A percentile compares a stretch with the other conserved stretches of the same genome.
These are phyloP conservation scores for Collariella sp. DNA, from an alignment of 495 filamentous ascomycete genomes.

Conservation along the genomic window DNA sequence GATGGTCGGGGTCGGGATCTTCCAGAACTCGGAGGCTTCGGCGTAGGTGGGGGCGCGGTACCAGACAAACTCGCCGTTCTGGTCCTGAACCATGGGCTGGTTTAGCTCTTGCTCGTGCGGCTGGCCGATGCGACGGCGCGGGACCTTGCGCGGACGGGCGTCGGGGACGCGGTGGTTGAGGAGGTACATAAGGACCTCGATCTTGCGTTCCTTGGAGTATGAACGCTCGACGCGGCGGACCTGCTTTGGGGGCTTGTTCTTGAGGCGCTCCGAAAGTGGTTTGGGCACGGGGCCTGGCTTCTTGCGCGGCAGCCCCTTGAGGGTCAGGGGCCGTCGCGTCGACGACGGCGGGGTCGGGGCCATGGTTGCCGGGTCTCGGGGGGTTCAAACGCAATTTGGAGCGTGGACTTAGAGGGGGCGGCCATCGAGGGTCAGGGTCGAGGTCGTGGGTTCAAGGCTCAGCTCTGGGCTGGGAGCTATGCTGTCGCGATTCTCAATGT, in stretches of 20 bases:
- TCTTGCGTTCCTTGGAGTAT: conserved; percentile 22
- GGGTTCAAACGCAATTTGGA: background rate
- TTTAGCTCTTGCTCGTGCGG: conserved; percentile 9
- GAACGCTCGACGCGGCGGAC: conserved; percentile 17
- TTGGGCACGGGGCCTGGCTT: conserved; percentile 17
- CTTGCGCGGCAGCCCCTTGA: conserved; percentile 10
- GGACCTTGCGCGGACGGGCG: background rate
- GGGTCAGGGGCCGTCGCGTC: conserved; percentile 4
- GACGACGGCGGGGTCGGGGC: conserved; percentile 2
- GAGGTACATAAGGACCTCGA: conserved; percentile 24
- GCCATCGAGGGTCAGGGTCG: too few species aligned
- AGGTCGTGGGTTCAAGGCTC: too few species aligned
- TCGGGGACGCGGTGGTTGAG: conserved; percentile 23
- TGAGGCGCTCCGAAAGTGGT: conserved; percentile 14
- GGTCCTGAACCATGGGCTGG: background rate
- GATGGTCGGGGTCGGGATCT: conserved; percentile 22
- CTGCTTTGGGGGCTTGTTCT: conserved; percentile 15
- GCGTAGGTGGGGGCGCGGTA: conserved; percentile 22
- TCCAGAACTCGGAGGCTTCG: conserved; percentile 21
- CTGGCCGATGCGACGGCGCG: conserved; percentile 21
- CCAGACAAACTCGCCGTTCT: conserved; percentile 14
- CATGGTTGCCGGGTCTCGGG: background rate
- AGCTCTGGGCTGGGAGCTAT: too few species aligned
- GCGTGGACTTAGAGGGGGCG: background rate
- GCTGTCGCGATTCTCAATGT: too few species aligned